A percentile compares a stretch with the other conserved stretches of the same genome.
These are phyloP conservation scores for Solanum infundibuliforme DNA, from an alignment of 257 asterid genomes.

Conservation along the genomic window DNA sequence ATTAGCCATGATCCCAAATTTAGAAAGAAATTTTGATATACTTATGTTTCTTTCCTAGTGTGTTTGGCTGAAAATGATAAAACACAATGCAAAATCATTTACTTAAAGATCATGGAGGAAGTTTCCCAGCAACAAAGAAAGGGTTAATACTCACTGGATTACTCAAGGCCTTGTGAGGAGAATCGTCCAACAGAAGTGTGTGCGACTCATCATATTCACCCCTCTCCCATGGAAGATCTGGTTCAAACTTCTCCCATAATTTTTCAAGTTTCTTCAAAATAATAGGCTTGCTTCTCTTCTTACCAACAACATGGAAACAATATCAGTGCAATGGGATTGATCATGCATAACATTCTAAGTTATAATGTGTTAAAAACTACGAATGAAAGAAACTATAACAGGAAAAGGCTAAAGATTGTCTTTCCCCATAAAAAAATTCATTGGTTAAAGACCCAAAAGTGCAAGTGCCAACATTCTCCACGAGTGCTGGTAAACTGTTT, in stretches of 20 bases:
- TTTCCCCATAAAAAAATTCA: background rate
- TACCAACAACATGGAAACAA: slow-evolving; percentile 40
- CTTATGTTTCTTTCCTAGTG: slow-evolving; percentile 58
- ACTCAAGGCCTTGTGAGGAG: slow-evolving; percentile 61
- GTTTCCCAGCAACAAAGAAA: slow-evolving; percentile 4
- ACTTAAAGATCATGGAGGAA: slow-evolving; percentile 24
- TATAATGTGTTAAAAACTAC: background rate
- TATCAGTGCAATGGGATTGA: slow-evolving; percentile 56
- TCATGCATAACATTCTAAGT: slow-evolving; percentile 32
- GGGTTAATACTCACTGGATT: slow-evolving; percentile 54
- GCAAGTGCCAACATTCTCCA: background rate
- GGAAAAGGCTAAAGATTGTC: background rate
- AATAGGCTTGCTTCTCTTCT: slow-evolving; percentile 44
- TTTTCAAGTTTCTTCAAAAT: slow-evolving; percentile 59
- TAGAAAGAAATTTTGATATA: slow-evolving; percentile 45
- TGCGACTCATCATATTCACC: slow-evolving; percentile 65
- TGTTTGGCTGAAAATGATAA: slow-evolving; percentile 35
- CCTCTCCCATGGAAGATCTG: slow-evolving; percentile 61
- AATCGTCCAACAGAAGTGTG: slow-evolving; percentile 70
- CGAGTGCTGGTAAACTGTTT: background rate
- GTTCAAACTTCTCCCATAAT: slow-evolving; percentile 62
- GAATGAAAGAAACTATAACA: background rate
- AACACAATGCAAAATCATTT: slow-evolving; percentile 26
- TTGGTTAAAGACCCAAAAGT: background rate
- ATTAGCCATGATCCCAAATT: slow-evolving; percentile 55